Evolutionary conservation across 768 basidiomycete species (phyloP), one percentile per base, ranked within the genome.

Genomic region (Xanthoconium stramineum): DNA sequence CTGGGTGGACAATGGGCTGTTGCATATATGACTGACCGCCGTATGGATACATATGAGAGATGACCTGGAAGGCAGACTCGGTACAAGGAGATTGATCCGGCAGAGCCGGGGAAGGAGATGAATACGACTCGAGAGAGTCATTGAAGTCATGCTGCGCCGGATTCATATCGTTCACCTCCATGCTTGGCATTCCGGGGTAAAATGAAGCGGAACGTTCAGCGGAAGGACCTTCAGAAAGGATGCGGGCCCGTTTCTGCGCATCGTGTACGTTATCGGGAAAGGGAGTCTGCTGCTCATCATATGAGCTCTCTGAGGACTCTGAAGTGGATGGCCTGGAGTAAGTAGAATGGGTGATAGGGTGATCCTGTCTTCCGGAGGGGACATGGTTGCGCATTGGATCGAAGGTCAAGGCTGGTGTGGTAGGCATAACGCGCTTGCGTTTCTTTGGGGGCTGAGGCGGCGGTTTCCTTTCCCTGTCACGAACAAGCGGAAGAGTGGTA

Each of bases 301-400:
- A 30, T 14, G 53, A 52, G 37, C 50, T 52, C n/a, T 58, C 37
- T 7, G 59, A 48, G 10, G 56, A 44, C 35, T 60, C 58, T 9
- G 58, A 44, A 19, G 57, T 52, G 19, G 66, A 38, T 17, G 59
- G 45, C 44, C 50, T 47, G 14, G 62, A 50, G 35, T 39, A 47
- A 39, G 35, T 6, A 17, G 55, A 45, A 19, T 61, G 53, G 33
- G 56, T 47, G 20, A 15, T 20, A 13, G 59, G 45, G 3, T 59
- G 38, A 30, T 63, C 63, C 47, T 63, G 70, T 46, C 9, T 59
- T 11, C 70, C 70, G 11, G 59, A 45, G n/a, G 68, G 72, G 19
- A 72, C 43, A 17, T 17, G 28, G 12, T n/a, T 61, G 32, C 48
- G 1, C 19, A 33, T 52, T 46, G 70, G 70, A 55, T 62, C 3